Conservation (phyloP, 2,329 filamentous ascomycete genomes). For the Cercospora berteroae region DNA sequence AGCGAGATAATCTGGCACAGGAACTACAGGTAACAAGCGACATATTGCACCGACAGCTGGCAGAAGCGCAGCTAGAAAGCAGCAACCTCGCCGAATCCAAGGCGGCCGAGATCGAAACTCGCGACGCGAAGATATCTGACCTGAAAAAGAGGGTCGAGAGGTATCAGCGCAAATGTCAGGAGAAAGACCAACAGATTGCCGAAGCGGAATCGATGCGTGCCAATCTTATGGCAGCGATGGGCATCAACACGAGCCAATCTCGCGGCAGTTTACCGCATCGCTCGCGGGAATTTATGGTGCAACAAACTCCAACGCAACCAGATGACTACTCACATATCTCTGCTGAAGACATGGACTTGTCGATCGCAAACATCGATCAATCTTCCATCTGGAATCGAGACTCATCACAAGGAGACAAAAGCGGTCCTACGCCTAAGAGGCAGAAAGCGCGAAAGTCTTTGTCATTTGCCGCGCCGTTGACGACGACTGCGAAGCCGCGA, state of each 20-base stretch:
- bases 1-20: conserved; percentile 2
- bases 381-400: conserved; percentile 34
- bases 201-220: conserved; percentile 41
- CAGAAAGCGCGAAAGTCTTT: conserved; percentile 18
- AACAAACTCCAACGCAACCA: conserved; percentile 14
- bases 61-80: neutral
- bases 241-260: conserved; percentile 24
- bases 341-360: conserved; percentile 19
- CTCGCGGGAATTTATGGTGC: conserved; percentile 18
- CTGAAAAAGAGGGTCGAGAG: conserved; percentile 32
- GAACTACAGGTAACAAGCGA: neutral
- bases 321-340: conserved; percentile 20
- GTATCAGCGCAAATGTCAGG: conserved; percentile 35
- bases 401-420: conserved; percentile 28
- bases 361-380: conserved; percentile 19
- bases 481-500: conserved; percentile 30
- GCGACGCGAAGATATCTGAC: conserved; percentile 24
- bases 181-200: conserved; percentile 39
- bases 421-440: conserved; percentile 45
- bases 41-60: conserved; percentile 3
- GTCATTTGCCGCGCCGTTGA: conserved; percentile 19
- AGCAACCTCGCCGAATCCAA: neutral
- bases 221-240: conserved; percentile 41
- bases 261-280: conserved; percentile 23
- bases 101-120: conserved; percentile 9